phyloP scores from a whole-genome alignment of 1,284 basidiomycete species.

The Grifola frondosa region DNA sequence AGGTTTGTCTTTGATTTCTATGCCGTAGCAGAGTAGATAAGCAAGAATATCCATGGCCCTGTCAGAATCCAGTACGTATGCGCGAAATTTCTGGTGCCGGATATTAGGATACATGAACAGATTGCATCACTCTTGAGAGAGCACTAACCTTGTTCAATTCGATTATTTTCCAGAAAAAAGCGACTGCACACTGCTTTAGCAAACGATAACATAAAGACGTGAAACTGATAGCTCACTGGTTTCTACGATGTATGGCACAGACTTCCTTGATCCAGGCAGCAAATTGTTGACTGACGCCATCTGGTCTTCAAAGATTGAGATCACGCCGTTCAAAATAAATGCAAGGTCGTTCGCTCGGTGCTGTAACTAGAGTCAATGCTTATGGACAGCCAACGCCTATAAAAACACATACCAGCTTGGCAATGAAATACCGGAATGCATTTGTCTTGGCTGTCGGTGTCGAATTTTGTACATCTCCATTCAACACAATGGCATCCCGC shows the following conservation, averaged over 20 bases:
- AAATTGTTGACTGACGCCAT: conserved; percentile 72
- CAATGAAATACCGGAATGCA: conserved; percentile 86
- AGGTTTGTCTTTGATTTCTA: conserved; percentile 89
- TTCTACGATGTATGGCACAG: conserved; percentile 79
- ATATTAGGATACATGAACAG: neutral
- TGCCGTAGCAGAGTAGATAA: conserved; percentile 74
- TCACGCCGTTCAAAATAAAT: conserved; percentile 76
- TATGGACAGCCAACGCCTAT: neutral
- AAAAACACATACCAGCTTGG: conserved; percentile 70
- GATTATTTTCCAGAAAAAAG: conserved; percentile 88
- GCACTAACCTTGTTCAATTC: conserved; percentile 82
- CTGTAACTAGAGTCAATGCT: conserved; percentile 37
- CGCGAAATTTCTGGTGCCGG: conserved; percentile 73
- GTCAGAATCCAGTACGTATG: conserved; percentile 78
- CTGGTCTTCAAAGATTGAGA: conserved; percentile 72
- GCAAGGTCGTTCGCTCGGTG: conserved; percentile 87
- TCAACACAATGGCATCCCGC: conserved; percentile 41
- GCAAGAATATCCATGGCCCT: conserved; percentile 74
- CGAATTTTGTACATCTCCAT: conserved; percentile 42
- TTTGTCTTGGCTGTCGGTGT: conserved; percentile 74
- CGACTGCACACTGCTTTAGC: conserved; percentile 45
- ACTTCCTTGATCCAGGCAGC: conserved; percentile 79
- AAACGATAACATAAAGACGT: neutral
- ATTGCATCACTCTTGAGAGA: neutral
- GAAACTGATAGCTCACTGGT: conserved; percentile 51